Evolutionary conservation across 2,329 filamentous ascomycete genomes (phyloP).

Genomic region (Penicillium sp.): DNA sequence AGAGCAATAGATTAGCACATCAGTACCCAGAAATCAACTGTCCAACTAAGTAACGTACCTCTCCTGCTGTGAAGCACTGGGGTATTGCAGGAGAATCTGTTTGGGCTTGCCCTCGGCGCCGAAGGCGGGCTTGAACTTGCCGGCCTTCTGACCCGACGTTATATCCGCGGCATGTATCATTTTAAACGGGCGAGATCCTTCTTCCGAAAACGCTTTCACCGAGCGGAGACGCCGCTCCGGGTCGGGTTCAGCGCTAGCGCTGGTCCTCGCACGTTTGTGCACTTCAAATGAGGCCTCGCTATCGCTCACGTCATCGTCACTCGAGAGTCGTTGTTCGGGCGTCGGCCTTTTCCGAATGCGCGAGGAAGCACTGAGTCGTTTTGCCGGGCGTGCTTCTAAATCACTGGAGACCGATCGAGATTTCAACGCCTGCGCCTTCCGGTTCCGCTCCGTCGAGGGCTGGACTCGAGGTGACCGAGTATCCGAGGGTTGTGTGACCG

Average conservation of each 20-base stretch:
- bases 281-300: conserved; percentile 44
- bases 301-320: conserved; percentile 45
- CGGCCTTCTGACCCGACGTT: conserved; percentile 43
- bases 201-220: conserved; percentile 46
- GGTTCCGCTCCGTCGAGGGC: conserved; percentile 23
- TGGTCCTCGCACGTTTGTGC: conserved; percentile 44
- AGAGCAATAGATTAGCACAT: conserved; percentile 8
- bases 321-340: conserved; percentile 41
- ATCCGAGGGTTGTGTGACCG: conserved; percentile 28
- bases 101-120: conserved; percentile 45
- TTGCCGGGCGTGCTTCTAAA: conserved; percentile 28
- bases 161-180: conserved; percentile 54
- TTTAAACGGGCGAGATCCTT: conserved; percentile 37
- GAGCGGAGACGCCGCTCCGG: conserved; percentile 47
- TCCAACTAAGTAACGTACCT: conserved; percentile 48
- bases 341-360: conserved; percentile 41
- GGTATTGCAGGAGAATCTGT: conserved; percentile 75
- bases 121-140: conserved; percentile 55
- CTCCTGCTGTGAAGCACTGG: conserved; percentile 69
- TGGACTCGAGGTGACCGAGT: conserved; percentile 22
- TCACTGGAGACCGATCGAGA: conserved; percentile 35
- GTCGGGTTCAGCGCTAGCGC: conserved; percentile 46
- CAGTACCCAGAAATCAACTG: background rate
- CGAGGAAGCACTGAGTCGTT: conserved; percentile 33
- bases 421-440: conserved; percentile 25